Base-by-base conservation (phyloP, 768 basidiomycete species). In the Solioccasus polychromus region DNA sequence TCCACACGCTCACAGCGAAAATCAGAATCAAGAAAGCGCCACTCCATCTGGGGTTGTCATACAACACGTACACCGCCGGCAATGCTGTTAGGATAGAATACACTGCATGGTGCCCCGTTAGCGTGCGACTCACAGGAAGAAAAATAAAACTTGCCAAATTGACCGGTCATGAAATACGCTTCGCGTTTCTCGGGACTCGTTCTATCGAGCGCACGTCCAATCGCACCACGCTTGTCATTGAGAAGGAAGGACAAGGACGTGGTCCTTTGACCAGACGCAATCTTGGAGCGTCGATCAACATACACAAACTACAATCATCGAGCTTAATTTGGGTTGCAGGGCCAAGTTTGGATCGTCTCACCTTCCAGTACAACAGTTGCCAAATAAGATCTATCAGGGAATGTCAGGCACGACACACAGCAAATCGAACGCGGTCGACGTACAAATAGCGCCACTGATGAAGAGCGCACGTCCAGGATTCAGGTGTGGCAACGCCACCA, bases 311-410 rank as follows among this genome's bases (percentile, higher is more conserved):
- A 48, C 19, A 44, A 40, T 45, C 34, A 38, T 26, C 35, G 51
- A 18, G 37, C 19, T 38, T 35, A 46, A 39, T 8, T 35, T 28
- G 26, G 19, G 39, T 24, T 12, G 28, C 8, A 17, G 8, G 20
- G 26, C 25, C 12, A 36, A 41, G 40, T 30, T 19, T 50, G 2
- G n/a, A 8, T 35, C 25, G 39, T 8, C 62, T 46, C 51, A 82
- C 85, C 75, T 96, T 95, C 87, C 91, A 97, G 60, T 98, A 98
- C 23, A 92, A 67, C 24, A 85, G 59, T 71, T 98, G 95, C 95
- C 95, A 98, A 26, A 89, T 75, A 28, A 90, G 70, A 65, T 96
- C 94, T 98, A 52, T 35, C n/a, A 39, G 14, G 32, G 20, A 31
- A 47, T 15, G 45, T 57, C 31, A 45, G 39, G 31, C 32, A 36